Conservation (phyloP, 768 basidiomycete species). For the Russula emetica region DNA sequence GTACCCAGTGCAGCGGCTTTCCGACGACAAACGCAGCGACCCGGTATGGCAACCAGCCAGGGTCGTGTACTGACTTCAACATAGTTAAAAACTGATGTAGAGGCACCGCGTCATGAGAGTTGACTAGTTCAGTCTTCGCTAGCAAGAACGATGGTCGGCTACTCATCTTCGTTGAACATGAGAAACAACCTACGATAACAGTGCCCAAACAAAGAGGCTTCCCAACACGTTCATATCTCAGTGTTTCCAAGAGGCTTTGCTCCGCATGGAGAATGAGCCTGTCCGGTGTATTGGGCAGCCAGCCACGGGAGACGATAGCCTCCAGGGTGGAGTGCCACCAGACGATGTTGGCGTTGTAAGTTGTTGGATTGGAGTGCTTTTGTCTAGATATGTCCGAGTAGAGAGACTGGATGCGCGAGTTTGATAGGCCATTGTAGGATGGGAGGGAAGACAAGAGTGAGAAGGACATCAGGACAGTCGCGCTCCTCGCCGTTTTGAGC, state of each 20-base stretch:
- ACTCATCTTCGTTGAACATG: neutral
- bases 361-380: constrained; percentile 77
- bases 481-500: neutral
- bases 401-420: constrained; percentile 63
- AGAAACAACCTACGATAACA: constrained; percentile 59
- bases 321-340: constrained; percentile 83
- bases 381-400: constrained; percentile 87
- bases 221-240: constrained; percentile 65
- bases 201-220: constrained; percentile 69
- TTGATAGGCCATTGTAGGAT: constrained; percentile 47
- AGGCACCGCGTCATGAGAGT: constrained; percentile 43
- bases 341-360: constrained; percentile 72
- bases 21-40: constrained; percentile 69
- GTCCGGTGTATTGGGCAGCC: constrained; percentile 44
- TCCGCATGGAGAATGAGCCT: constrained; percentile 58
- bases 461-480: neutral
- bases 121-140: constrained; percentile 66
- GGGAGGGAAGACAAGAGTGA: constrained; percentile 35
- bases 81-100: constrained; percentile 52
- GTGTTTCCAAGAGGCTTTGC: constrained; percentile 48
- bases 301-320: constrained; percentile 52
- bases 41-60: constrained; percentile 63
- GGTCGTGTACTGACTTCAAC: constrained; percentile 59
- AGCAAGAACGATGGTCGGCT: constrained; percentile 38
- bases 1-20: constrained; percentile 82